phyloP scores from a whole-genome alignment of 176 grass and related monocot species.

The Secale cereale region DNA sequence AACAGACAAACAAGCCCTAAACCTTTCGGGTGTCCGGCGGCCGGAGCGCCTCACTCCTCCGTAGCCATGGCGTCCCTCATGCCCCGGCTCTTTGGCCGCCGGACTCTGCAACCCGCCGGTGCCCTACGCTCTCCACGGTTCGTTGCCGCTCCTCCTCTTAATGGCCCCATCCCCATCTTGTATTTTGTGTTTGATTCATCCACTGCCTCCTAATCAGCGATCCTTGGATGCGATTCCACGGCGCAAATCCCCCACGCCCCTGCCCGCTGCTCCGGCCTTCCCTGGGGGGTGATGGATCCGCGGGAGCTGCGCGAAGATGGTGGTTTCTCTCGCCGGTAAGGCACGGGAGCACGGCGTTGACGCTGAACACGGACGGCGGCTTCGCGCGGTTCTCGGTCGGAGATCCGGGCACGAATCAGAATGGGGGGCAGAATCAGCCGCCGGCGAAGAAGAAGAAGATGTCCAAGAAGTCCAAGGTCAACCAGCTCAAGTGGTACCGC shows the following conservation, averaged over 20 bases:
- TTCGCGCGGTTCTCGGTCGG: constrained; percentile 44
- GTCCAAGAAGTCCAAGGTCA: constrained; percentile 73
- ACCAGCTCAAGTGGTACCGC: constrained; percentile 73
- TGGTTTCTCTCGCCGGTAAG: constrained; percentile 22
- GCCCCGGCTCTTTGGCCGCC: background rate
- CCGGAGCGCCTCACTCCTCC: background rate
- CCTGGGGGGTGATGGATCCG: background rate
- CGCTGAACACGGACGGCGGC: constrained; percentile 33
- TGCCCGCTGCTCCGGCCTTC: background rate
- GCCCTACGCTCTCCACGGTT: constrained; percentile 7
- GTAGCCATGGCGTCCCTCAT: constrained; percentile 31
- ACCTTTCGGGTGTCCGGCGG: background rate
- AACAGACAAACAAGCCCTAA: background rate
- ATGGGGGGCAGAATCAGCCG: background rate
- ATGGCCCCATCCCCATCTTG: background rate
- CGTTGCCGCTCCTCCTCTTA: background rate
- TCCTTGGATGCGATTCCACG: background rate
- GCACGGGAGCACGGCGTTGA: constrained; percentile 36
- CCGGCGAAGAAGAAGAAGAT: constrained; percentile 45
- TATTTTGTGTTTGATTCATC: background rate
- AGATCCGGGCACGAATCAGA: background rate
- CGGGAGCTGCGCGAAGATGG: background rate
- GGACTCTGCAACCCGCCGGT: background rate
- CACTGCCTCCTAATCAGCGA: constrained; percentile 16
- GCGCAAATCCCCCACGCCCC: background rate